These are phyloP conservation scores for Nidularia sp. DNA, from an alignment of 768 basidiomycete genomes.

Conservation along the genomic window DNA sequence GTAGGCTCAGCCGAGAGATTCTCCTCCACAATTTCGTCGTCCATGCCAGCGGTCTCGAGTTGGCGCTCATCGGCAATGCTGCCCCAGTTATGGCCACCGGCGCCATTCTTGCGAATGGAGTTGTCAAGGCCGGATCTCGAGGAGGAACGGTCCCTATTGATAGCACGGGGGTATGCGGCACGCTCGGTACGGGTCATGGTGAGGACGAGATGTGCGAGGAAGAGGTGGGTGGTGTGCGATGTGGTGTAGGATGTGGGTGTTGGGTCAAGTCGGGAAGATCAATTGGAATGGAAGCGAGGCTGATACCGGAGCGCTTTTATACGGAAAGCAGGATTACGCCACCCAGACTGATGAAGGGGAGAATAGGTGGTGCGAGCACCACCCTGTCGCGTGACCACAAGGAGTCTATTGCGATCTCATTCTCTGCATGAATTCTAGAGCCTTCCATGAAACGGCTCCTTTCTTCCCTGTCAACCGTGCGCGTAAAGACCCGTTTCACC, in stretches of 20 bases:
- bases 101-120: slow-evolving; percentile 72
- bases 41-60: slow-evolving; percentile 52
- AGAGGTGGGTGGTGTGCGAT: slow-evolving; percentile 1
- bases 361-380: neutral
- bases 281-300: neutral
- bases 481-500: neutral
- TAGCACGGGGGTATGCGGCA: slow-evolving; percentile 64
- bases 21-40: slow-evolving; percentile 40
- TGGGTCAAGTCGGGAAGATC: neutral
- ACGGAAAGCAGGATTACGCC: neutral
- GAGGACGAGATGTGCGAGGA: slow-evolving; percentile 3
- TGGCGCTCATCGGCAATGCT: slow-evolving; percentile 58
- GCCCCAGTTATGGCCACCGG: slow-evolving; percentile 87
- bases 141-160: slow-evolving; percentile 74
- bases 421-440: neutral
- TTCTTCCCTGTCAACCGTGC: neutral
- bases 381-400: neutral
- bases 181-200: slow-evolving; percentile 82
- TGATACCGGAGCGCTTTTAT: neutral
- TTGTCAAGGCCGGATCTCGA: slow-evolving; percentile 74
- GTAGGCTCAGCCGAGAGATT: neutral
- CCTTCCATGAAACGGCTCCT: neutral
- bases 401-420: neutral
- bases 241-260: neutral
- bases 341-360: neutral